A percentile compares a stretch with the other conserved stretches of the same genome.
These are phyloP conservation scores for Acanthochlamys bracteata DNA, from an alignment of 106 monocot species.

Conservation along the genomic window DNA sequence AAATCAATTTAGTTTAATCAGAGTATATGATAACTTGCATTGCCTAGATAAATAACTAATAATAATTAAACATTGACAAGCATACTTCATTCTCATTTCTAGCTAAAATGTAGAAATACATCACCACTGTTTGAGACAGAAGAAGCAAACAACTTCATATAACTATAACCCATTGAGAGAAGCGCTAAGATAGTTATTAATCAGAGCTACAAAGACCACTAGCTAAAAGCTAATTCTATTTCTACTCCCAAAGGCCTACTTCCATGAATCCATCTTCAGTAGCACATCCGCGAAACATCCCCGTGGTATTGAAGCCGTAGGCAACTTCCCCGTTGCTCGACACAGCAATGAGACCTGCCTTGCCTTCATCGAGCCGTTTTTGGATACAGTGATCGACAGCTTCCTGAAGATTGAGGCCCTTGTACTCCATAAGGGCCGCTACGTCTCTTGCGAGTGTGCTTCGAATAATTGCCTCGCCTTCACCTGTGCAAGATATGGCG, in stretches of 20 bases:
- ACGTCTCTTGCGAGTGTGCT: slow-evolving; percentile 81
- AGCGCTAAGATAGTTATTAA: too few relatives aligned
- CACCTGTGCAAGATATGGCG: slow-evolving; percentile 87
- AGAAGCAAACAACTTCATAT: too few relatives aligned
- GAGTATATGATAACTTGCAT: too few relatives aligned
- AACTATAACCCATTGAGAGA: too few relatives aligned
- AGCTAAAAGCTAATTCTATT: too few relatives aligned
- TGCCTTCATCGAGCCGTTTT: slow-evolving; percentile 67
- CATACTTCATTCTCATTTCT: too few relatives aligned
- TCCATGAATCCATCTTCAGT: slow-evolving; percentile 79
- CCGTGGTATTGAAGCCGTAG: slow-evolving; percentile 65
- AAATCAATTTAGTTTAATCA: too few relatives aligned
- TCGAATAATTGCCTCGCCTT: slow-evolving; percentile 91
- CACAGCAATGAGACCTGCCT: slow-evolving; percentile 83
- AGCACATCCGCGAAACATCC: slow-evolving; percentile 86
- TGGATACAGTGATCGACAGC: slow-evolving; percentile 63
- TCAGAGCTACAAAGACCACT: too few relatives aligned
- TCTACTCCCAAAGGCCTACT: slow-evolving; percentile 73
- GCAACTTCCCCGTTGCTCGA: slow-evolving; percentile 61
- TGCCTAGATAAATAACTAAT: too few relatives aligned
- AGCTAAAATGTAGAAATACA: too few relatives aligned
- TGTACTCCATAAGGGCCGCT: slow-evolving; percentile 93
- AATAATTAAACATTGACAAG: too few relatives aligned
- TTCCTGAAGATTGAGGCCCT: slow-evolving; percentile 56
- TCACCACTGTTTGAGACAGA: too few relatives aligned